These are phyloP conservation scores for Dalbergia cultrata DNA, from an alignment of 306 rosid genomes.

Conservation along the genomic window DNA sequence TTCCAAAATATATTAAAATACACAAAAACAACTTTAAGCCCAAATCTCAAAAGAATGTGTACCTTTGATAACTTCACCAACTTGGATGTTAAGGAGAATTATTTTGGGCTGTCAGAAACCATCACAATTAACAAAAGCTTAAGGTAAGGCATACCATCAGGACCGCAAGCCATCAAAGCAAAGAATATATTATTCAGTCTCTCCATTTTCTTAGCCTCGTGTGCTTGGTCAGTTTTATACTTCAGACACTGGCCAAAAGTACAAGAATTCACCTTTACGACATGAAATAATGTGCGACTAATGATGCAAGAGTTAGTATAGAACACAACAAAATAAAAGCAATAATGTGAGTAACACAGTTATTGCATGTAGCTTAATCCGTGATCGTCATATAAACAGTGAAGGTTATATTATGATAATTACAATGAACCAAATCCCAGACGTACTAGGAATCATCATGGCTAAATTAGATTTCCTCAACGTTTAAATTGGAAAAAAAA, in stretches of 20 bases:
- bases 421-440: conserved; percentile 24
- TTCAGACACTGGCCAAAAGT: conserved; percentile 72
- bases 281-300: neutral
- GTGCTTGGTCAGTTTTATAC: conserved; percentile 89
- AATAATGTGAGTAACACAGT: neutral
- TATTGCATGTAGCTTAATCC: neutral
- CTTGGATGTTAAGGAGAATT: neutral
- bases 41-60: neutral
- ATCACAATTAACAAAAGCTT: conserved; percentile 2
- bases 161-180: conserved; percentile 93
- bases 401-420: neutral
- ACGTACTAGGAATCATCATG: neutral
- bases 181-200: conserved; percentile 85
- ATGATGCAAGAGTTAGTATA: conserved; percentile 8
- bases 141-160: conserved; percentile 67
- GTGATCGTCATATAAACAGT: neutral
- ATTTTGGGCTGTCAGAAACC: neutral
- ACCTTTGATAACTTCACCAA: conserved; percentile 2
- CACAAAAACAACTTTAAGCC: neutral
- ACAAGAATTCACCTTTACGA: conserved; percentile 28
- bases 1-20: neutral
- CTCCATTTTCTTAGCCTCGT: conserved; percentile 94
- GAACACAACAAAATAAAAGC: neutral
- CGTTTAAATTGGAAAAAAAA: neutral
- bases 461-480: neutral